Evolutionary conservation across 208 protist species (phyloP), one percentile per base, ranked within the genome.

Genomic region (Lotmaria passim): DNA sequence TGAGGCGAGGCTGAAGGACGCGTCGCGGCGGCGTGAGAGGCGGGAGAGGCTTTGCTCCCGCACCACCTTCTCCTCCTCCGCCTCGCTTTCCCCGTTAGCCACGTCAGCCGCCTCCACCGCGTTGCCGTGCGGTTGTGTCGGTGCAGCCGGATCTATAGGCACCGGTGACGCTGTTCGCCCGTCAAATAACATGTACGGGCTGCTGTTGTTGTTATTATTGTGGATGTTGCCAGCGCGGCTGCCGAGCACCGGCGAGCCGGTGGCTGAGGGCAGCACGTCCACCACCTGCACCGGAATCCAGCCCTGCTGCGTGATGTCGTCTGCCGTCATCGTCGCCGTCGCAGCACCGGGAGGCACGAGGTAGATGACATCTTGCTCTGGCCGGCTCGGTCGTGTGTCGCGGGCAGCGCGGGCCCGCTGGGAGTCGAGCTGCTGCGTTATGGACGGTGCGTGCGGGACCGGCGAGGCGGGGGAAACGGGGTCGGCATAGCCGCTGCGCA

Each of bases 201-300:
- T 61, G 59, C 69, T 69, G 21, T 47, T 53, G 2, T 15, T 11
- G 55, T 47, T 47, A 15, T 15, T 52, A 23, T 52, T 52, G 47
- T 19, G 28, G 8, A 8, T 21, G 46, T 30, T 11, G 46, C 21
- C 46, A 28, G 15, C n/a, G 46, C 23, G 3, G 50, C 28, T 47
- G 33, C 43, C 36, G 43, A 26, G 7, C 28, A 28, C 28, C 15
- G 52, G 41, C 0, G 5, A 24, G 44, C 48, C 33, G 12, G 15
- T 28, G 11, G 50, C 24, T 12, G 39, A 28, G 23, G 59, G 59
- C 23, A 59, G 39, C 47, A 41, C 48, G 36, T 55, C 53, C 58
- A 74, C 69, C 12, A 76, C 39, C 51, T 77, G 75, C 31, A 86
- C 69, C 15, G 81, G 81, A 50, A 80, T 65, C 81, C 81, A 86